Evolutionary conservation across 1,284 basidiomycete species (phyloP).

Genomic region (Rhodotorula sp.): DNA sequence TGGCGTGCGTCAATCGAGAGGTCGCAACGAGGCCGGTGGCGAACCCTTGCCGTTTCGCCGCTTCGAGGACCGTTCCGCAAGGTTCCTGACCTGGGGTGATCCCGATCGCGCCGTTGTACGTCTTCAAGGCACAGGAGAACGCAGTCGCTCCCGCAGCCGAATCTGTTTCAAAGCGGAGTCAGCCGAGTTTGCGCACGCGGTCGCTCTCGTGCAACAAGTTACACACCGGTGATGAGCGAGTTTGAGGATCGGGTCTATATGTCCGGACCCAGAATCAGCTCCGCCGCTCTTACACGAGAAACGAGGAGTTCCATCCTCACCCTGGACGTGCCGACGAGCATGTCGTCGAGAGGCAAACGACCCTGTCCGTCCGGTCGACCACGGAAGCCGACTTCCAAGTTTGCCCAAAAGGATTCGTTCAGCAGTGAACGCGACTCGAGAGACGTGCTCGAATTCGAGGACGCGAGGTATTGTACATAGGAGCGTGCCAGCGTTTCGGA

Average conservation of each 20-base stretch:
- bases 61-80: constrained; percentile 51
- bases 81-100: constrained; percentile 45
- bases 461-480: constrained; percentile 45
- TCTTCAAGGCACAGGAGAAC: constrained; percentile 48
- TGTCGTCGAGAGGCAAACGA: constrained; percentile 46
- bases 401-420: constrained; percentile 26
- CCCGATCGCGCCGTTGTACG: constrained; percentile 50
- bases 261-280: background rate
- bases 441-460: constrained; percentile 26
- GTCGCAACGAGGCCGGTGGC: constrained; percentile 50
- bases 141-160: constrained; percentile 51
- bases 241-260: constrained; percentile 46
- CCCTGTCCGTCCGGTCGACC: background rate
- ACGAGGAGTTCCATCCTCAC: constrained; percentile 7
- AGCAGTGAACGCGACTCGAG: constrained; percentile 2
- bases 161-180: constrained; percentile 33
- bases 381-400: constrained; percentile 18
- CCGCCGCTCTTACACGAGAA: no score
- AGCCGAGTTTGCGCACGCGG: background rate
- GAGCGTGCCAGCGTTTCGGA: constrained; percentile 46
- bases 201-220: background rate
- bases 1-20: constrained; percentile 46
- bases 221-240: constrained; percentile 47
- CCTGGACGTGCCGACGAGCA: constrained; percentile 47
- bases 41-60: constrained; percentile 48